Conservation (phyloP, 352 stramenopile species). For the Globisporangium echinulatum region DNA sequence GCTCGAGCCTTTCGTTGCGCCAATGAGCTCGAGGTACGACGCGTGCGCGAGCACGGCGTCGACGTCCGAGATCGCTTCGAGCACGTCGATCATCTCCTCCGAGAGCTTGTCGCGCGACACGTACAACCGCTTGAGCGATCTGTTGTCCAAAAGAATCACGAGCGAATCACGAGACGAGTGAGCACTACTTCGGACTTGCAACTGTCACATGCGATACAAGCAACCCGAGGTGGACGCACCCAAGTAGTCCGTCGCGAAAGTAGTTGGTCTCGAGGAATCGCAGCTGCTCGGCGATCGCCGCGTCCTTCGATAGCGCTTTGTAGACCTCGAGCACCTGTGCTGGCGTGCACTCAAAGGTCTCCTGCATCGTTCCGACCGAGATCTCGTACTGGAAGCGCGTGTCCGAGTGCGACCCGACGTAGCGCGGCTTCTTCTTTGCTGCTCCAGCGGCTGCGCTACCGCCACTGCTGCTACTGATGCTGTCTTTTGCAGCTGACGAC, state of each 20-base stretch:
- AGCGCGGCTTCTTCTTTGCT: conserved; percentile 13
- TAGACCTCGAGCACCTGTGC: conserved; percentile 49
- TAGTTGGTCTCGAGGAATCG: conserved; percentile 69
- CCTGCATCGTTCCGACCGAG: conserved; percentile 39
- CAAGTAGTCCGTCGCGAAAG: conserved; percentile 50
- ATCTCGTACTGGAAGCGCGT: conserved; percentile 64
- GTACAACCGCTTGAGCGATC: conserved; percentile 59
- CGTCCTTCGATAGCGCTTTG: conserved; percentile 45
- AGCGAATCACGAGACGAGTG: background rate
- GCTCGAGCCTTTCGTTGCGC: conserved; percentile 37
- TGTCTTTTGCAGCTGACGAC: conserved; percentile 13
- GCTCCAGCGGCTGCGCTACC: conserved; percentile 6
- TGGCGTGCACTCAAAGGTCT: conserved; percentile 63
- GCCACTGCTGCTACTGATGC: conserved; percentile 7
- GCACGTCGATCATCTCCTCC: conserved; percentile 58
- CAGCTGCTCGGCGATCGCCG: conserved; percentile 40
- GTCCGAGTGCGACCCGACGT: conserved; percentile 19
- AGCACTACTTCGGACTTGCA: too few relatives aligned
- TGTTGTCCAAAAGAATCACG: background rate
- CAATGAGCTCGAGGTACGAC: conserved; percentile 54
- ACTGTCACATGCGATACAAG: too few relatives aligned
- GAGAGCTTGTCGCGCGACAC: conserved; percentile 48
- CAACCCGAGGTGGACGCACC: conserved; percentile 10
- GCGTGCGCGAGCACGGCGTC: conserved; percentile 55
- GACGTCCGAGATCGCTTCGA: conserved; percentile 71